A percentile compares a stretch with the other conserved stretches of the same genome.
Conservation (phyloP, 2,329 filamentous ascomycete genomes). For the Ophiostoma angusticollis region DNA sequence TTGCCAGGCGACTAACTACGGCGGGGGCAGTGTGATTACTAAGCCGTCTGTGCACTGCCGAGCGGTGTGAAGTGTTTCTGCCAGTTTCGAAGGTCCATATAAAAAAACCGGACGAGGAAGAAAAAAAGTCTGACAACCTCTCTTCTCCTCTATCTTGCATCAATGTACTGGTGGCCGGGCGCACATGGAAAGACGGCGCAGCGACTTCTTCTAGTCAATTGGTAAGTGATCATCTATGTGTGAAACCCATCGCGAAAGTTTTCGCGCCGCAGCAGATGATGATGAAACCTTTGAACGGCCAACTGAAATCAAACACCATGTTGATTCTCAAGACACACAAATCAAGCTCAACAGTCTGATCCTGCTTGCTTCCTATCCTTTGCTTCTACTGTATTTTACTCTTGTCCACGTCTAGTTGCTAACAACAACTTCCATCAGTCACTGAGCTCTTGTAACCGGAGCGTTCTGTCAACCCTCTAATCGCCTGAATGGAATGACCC, state of each 20-base stretch:
- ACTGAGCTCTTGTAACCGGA: no score
- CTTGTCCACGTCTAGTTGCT: no score
- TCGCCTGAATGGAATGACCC: conserved; percentile 20
- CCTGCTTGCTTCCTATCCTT: no score
- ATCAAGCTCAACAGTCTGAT: conserved; percentile 45
- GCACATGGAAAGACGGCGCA: no score
- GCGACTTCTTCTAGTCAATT: no score
- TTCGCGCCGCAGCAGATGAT: conserved; percentile 30
- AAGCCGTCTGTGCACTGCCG: no score
- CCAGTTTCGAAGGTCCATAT: background rate
- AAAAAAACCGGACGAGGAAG: no score
- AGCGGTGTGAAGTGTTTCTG: conserved; percentile 5
- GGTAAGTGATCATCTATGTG: no score
- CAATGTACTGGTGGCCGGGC: no score
- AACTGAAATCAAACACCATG: conserved; percentile 46
- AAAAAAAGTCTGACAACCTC: no score
- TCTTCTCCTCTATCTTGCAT: background rate
- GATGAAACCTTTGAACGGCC: conserved; percentile 49
- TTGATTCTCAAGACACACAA: conserved; percentile 34
- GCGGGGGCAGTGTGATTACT: no score
- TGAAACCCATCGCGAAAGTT: background rate
- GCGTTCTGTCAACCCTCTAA: conserved; percentile 5
- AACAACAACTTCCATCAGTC: background rate
- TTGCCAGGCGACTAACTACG: conserved; percentile 1
- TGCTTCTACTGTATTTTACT: no score